Percentiles rank a stretch among this genome's conserved stretches.
phyloP scores from a whole-genome alignment of 2,329 filamentous ascomycete genomes.

The Geoglossum cookeanum region DNA sequence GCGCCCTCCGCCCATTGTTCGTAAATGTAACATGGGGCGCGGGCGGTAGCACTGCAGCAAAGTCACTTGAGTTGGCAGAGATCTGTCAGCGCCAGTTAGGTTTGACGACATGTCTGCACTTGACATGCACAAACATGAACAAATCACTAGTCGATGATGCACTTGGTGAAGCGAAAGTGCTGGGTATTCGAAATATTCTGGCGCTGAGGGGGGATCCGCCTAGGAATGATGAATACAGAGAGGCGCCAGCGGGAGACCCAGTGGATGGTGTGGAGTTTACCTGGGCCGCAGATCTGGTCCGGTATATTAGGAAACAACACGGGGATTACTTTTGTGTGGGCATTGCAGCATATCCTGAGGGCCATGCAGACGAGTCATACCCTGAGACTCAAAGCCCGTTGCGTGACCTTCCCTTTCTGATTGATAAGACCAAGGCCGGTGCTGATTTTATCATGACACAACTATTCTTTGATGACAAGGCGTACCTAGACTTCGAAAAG shows the following conservation, averaged over 20 bases:
- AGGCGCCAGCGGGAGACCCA: neutral
- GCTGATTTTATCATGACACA: constrained; percentile 99
- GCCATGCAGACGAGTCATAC: constrained; percentile 78
- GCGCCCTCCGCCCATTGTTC: constrained; percentile 77
- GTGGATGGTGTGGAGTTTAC: constrained; percentile 52
- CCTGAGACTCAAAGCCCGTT: constrained; percentile 51
- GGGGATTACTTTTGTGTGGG: constrained; percentile 94
- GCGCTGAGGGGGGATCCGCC: constrained; percentile 85
- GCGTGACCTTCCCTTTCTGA: constrained; percentile 64
- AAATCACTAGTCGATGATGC: constrained; percentile 69
- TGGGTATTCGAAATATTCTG: constrained; percentile 87
- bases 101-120: constrained; percentile 83
- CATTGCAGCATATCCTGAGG: constrained; percentile 87
- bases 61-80: constrained; percentile 86
- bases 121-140: constrained; percentile 98
- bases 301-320: constrained; percentile 68
- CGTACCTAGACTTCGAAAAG: constrained; percentile 64
- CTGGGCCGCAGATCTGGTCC: constrained; percentile 76
- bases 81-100: constrained; percentile 83
- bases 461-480: constrained; percentile 78
- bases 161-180: constrained; percentile 69
- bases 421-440: constrained; percentile 79
- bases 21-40: constrained; percentile 98
- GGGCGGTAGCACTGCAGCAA: constrained; percentile 75
- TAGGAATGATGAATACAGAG: constrained; percentile 68